Base-by-base conservation (phyloP, 495 filamentous ascomycete species). In the Glutinoglossum americanum region DNA sequence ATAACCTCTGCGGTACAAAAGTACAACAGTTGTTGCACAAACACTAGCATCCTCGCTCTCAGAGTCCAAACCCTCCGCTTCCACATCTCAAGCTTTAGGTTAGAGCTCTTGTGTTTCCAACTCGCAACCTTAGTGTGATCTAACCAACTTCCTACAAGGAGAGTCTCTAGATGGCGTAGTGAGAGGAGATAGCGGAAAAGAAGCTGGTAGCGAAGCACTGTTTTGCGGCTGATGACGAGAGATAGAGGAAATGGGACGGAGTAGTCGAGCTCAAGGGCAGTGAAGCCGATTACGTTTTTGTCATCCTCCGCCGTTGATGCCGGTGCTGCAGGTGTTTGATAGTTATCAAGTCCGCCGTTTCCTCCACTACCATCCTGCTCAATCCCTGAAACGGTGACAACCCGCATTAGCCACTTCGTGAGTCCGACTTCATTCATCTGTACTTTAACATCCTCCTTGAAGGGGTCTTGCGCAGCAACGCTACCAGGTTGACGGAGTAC, bases 1-100 rank as follows among this genome's bases (percentile, higher is more conserved):
- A 98, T 89, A 57, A 98, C 92, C 67, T 98, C 92, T 0, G 85
- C 81, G 0, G 92, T 97, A 66, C 89, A 96, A 63, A 94, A 98
- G 66, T 96, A 98, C 26, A 95, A 74, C 28, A 96, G 71, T 65
- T 98, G 92, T 68, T 98, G 93, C 23, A 97, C 83, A 64, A 97
- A 98, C 13, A 94, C 84, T 13, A 98, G 73, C 92, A 98, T 98
- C 51, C 94, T 79, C 9, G 89, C 85, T 25, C 92, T 77, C 45
- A 98, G 68, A 1, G 85, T 95, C 87, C 88, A 97, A 2, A 87
- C 86, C 32, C 87, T 77, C 37, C 90, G 76, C 67, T 98, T 98
- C 87, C 88, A 96, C 62, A 83, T 75, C 71, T 97, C 92, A 32
- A 96, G 72, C 51, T 79, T 75, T 37, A 77, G 76, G 57, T 83